Evolutionary conservation across 208 protist species (phyloP).

Genomic region (Acanthamoeba sp.): DNA sequence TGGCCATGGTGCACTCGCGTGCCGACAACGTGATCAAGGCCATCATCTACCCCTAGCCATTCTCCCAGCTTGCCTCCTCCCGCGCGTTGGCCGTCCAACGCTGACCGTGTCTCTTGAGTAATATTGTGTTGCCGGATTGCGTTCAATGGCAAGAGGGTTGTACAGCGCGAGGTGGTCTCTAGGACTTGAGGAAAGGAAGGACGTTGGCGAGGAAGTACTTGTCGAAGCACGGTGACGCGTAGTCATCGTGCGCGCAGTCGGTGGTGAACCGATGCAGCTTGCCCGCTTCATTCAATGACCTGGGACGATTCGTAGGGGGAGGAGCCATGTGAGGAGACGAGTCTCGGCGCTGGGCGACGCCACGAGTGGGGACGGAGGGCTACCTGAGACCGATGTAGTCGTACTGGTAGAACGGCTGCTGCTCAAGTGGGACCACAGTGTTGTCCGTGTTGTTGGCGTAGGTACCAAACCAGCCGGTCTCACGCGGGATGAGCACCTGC

Average conservation of each 20-base stretch:
- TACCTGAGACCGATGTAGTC: constrained; percentile 76
- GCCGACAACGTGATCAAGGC: constrained; percentile 27
- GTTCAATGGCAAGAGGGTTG: too few relatives aligned
- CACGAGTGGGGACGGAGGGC: too few relatives aligned
- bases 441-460: constrained; percentile 12
- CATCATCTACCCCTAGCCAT: not conserved
- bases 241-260: constrained; percentile 21
- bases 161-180: too few relatives aligned
- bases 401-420: constrained; percentile 45
- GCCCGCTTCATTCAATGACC: constrained; percentile 31
- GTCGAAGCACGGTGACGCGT: constrained; percentile 20
- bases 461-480: constrained; percentile 64
- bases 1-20: not conserved
- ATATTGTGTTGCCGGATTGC: too few relatives aligned
- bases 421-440: constrained; percentile 32
- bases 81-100: too few relatives aligned
- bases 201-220: constrained; percentile 45
- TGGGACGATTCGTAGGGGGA: not conserved
- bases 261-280: constrained; percentile 53
- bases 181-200: constrained; percentile 2
- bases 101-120: too few relatives aligned
- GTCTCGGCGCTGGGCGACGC: too few relatives aligned
- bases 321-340: not conserved
- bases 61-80: too few relatives aligned
- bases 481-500: constrained; percentile 50